Conservation (phyloP, 345 rosid genomes). For the Physaria fendleri region DNA sequence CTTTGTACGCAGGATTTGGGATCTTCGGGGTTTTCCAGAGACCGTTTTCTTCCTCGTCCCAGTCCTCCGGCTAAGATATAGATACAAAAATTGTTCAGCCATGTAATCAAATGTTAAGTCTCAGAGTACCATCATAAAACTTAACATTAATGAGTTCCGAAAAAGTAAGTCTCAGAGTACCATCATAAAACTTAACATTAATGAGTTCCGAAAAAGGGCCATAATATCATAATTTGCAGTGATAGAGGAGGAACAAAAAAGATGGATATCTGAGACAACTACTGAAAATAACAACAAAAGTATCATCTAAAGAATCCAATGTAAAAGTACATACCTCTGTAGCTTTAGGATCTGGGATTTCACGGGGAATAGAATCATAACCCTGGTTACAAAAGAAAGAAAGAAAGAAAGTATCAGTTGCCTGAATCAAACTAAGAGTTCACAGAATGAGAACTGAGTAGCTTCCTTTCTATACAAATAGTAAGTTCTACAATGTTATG, state of each 20-base stretch:
- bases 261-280: conserved; percentile 2
- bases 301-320: not conserved
- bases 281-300: not conserved
- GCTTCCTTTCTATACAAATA: not conserved
- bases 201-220: not conserved
- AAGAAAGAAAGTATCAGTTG: not conserved
- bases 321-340: conserved; percentile 40
- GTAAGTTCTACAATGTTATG: not conserved
- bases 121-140: too few species aligned
- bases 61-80: conserved; percentile 51
- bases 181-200: conserved; percentile 14
- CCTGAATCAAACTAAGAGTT: conserved; percentile 1
- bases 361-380: conserved; percentile 49
- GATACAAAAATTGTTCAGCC: too few species aligned
- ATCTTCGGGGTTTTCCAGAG: conserved; percentile 60
- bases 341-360: conserved; percentile 65
- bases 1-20: conserved; percentile 67
- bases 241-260: not conserved
- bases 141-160: conserved; percentile 8
- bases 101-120: too few species aligned
- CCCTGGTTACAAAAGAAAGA: conserved; percentile 38
- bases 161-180: too few species aligned
- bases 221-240: not conserved
- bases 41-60: conserved; percentile 78
- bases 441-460: not conserved